A percentile compares a stretch with the other conserved stretches of the same genome.
Evolutionary conservation across 305 asterid species (phyloP).

Genomic region (Plantago lanceolata): DNA sequence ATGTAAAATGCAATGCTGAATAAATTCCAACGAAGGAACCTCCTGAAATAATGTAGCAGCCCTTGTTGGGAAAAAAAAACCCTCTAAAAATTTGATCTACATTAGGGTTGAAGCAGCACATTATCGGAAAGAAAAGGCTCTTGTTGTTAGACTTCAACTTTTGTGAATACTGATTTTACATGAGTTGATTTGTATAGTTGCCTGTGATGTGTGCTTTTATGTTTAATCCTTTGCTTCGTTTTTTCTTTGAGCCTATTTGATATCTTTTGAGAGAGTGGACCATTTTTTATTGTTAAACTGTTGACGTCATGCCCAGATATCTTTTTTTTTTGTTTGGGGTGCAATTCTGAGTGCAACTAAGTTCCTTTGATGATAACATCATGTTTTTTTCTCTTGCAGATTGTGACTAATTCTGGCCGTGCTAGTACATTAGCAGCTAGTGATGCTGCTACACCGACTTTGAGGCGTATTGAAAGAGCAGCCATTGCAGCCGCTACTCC

Average conservation of each 20-base stretch:
- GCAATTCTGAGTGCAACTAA: slow-evolving; percentile 11
- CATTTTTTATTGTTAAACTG: too few relatives aligned
- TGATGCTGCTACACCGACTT: slow-evolving; percentile 94
- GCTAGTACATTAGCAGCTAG: slow-evolving; percentile 95
- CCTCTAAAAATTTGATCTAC: background rate
- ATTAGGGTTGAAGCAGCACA: background rate
- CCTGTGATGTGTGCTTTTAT: background rate
- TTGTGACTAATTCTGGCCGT: slow-evolving; percentile 97
- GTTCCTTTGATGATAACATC: background rate
- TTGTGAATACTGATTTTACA: background rate
- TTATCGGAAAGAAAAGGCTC: background rate
- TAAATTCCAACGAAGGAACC: background rate
- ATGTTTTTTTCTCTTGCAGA: slow-evolving; percentile 35
- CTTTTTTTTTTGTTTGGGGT: background rate
- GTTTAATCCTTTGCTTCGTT: background rate
- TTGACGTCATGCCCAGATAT: too few relatives aligned
- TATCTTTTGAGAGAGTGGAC: too few relatives aligned
- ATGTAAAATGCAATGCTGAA: background rate
- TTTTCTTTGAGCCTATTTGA: too few relatives aligned
- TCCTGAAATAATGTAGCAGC: background rate
- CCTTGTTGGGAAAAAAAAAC: background rate
- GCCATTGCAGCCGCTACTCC: slow-evolving; percentile 99
- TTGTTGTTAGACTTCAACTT: background rate
- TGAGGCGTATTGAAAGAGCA: slow-evolving; percentile 98
- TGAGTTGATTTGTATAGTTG: background rate